Evolutionary conservation across 1,284 basidiomycete genomes (phyloP).

Genomic region (Ustilago tritici): DNA sequence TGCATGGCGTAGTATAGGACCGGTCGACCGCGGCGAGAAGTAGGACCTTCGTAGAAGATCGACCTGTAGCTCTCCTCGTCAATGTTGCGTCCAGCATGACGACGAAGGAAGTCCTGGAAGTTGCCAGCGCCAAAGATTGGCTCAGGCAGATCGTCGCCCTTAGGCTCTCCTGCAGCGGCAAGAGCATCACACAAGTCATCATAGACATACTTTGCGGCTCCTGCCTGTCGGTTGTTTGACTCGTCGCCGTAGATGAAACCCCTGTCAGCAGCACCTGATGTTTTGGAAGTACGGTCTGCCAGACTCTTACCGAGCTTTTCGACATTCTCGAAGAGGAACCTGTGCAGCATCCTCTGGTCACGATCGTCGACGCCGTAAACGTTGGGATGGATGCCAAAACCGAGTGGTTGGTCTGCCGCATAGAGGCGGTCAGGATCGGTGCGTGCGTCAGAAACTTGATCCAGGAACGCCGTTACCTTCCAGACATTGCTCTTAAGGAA

Average conservation of each 20-base stretch:
- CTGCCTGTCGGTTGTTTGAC: constrained; percentile 8
- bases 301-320: constrained; percentile 62
- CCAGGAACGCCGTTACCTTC: constrained; percentile 63
- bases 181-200: constrained; percentile 56
- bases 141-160: constrained; percentile 39
- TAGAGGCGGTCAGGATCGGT: constrained; percentile 63
- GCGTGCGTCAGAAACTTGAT: constrained; percentile 62
- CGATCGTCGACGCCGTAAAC: constrained; percentile 61
- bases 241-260: constrained; percentile 11
- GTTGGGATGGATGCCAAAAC: constrained; percentile 61
- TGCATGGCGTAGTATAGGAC: constrained; percentile 72
- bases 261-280: constrained; percentile 1
- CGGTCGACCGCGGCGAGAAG: constrained; percentile 68
- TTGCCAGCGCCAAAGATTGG: constrained; percentile 40
- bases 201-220: constrained; percentile 43
- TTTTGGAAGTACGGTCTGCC: constrained; percentile 28
- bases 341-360: constrained; percentile 57
- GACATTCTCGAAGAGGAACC: constrained; percentile 60
- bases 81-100: constrained; percentile 56
- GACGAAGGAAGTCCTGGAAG: constrained; percentile 57
- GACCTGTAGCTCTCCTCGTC: constrained; percentile 54
- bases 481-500: constrained; percentile 65
- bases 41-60: constrained; percentile 59
- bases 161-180: constrained; percentile 53
- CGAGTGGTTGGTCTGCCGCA: constrained; percentile 65